phyloP scores from a whole-genome alignment of 2,329 filamentous ascomycete genomes.

The Neonectria magnoliae region DNA sequence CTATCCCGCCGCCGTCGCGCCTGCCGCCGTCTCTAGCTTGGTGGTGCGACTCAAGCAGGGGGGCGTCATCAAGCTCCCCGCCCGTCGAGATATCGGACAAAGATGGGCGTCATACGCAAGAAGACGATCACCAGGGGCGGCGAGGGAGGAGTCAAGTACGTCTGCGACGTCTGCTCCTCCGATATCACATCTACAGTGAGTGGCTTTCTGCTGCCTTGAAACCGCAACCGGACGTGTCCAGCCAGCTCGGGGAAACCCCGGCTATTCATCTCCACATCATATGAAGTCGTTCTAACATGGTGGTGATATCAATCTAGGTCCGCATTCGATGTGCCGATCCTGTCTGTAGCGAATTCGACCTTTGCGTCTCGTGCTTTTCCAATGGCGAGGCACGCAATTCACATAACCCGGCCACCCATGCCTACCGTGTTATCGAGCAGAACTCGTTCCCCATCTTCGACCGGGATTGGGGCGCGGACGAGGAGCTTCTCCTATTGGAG shows the following conservation, averaged over 20 bases:
- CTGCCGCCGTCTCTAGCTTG: conserved; percentile 25
- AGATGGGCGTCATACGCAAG: conserved; percentile 95
- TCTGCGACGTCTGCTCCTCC: conserved; percentile 95
- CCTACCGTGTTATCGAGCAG: conserved; percentile 95
- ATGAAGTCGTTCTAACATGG: conserved; percentile 25
- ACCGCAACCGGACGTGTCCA: conserved; percentile 17
- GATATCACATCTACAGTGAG: conserved; percentile 96
- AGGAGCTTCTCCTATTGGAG: conserved; percentile 92
- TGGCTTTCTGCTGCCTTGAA: conserved; percentile 35
- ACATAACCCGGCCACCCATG: conserved; percentile 87
- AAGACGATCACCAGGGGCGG: conserved; percentile 88
- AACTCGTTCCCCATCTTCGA: conserved; percentile 98
- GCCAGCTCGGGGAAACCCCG: conserved; percentile 40
- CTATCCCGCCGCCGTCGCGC: conserved; percentile 29
- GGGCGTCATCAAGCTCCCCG: conserved; percentile 41
- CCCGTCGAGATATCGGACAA: conserved; percentile 39
- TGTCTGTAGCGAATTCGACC: conserved; percentile 91
- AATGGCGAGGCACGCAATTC: conserved; percentile 82
- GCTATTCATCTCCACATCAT: conserved; percentile 21
- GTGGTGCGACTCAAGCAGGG: conserved; percentile 35
- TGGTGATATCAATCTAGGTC: conserved; percentile 66
- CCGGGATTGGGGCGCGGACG: conserved; percentile 94
- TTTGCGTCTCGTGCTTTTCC: conserved; percentile 95
- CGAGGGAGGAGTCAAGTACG: conserved; percentile 92
- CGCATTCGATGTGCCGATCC: conserved; percentile 90